Conservation (phyloP, 2,329 filamentous ascomycete species). For the Neofusicoccum sp. region DNA sequence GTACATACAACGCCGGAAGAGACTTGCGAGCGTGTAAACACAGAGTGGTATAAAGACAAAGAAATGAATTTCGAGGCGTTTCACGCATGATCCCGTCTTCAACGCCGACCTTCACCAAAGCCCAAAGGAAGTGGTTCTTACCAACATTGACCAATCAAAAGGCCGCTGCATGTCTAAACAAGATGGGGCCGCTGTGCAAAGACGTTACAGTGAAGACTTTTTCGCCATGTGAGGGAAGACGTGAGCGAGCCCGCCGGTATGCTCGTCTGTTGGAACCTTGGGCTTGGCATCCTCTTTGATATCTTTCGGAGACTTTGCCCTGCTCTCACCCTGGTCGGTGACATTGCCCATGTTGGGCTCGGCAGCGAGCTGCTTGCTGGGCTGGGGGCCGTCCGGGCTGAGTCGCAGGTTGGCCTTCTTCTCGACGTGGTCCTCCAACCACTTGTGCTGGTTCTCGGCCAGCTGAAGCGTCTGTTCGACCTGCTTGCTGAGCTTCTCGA, state of each 20-base stretch:
- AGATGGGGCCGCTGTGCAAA: neutral
- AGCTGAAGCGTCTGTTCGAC: slow-evolving; percentile 57
- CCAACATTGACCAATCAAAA: too few relatives aligned
- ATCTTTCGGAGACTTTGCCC: slow-evolving; percentile 10
- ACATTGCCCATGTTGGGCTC: slow-evolving; percentile 12
- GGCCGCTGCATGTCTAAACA: too few relatives aligned
- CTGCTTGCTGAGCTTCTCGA: slow-evolving; percentile 60
- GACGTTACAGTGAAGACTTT: slow-evolving; percentile 48
- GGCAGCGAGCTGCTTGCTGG: neutral
- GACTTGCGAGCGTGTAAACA: neutral
- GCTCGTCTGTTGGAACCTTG: slow-evolving; percentile 3
- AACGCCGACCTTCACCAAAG: neutral
- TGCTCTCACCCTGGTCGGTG: slow-evolving; percentile 21
- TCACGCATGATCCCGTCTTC: neutral
- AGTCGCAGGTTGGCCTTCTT: slow-evolving; percentile 24
- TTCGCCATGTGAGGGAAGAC: slow-evolving; percentile 34
- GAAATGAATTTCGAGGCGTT: neutral
- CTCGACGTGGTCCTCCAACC: slow-evolving; percentile 38
- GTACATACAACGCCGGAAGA: slow-evolving; percentile 6
- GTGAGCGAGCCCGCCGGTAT: slow-evolving; percentile 29
- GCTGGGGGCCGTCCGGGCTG: neutral
- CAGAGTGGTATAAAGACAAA: neutral
- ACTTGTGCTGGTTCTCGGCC: slow-evolving; percentile 29
- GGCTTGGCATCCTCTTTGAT: slow-evolving; percentile 2
- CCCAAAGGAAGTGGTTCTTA: neutral